Percentiles rank a stretch among this genome's conserved stretches.
Conservation (phyloP, 352 stramenopile genomes). For the Pythium folliculosum region DNA sequence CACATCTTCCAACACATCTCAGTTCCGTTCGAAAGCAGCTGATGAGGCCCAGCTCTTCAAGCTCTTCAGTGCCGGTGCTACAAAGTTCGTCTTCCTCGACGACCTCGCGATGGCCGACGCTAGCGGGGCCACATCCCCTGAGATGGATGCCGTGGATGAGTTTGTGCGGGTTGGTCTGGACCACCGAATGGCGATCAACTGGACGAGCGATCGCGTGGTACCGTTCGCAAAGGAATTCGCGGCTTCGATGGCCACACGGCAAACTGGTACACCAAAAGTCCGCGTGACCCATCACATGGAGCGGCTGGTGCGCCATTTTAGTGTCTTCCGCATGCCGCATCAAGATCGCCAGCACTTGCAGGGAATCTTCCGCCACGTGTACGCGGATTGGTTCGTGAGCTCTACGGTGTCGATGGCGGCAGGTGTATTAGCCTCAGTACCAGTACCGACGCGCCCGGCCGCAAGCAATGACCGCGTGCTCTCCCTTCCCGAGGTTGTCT, state of each 20-base stretch:
- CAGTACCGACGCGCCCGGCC: neutral
- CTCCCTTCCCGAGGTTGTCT: slow-evolving; percentile 42
- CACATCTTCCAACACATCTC: neutral
- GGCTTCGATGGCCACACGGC: slow-evolving; percentile 35
- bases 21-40: slow-evolving; percentile 23
- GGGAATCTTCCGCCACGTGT: slow-evolving; percentile 54
- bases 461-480: slow-evolving; percentile 25
- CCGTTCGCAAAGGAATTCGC: slow-evolving; percentile 43
- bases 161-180: slow-evolving; percentile 55
- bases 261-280: neutral
- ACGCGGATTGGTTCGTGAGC: slow-evolving; percentile 32
- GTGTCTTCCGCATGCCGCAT: slow-evolving; percentile 40
- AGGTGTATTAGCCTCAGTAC: neutral
- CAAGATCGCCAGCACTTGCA: slow-evolving; percentile 52
- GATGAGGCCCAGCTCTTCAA: slow-evolving; percentile 50
- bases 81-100: slow-evolving; percentile 57
- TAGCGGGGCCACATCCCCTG: neutral
- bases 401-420: neutral
- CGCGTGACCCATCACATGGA: neutral
- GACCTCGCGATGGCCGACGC: slow-evolving; percentile 32
- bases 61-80: slow-evolving; percentile 19
- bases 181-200: slow-evolving; percentile 42
- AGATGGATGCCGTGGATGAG: slow-evolving; percentile 29
- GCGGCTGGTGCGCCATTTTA: slow-evolving; percentile 56
- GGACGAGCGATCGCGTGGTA: slow-evolving; percentile 31